Percentiles rank a stretch among this genome's conserved stretches.
These are phyloP conservation scores for Mycena pura DNA, from an alignment of 768 basidiomycete genomes.

Conservation along the genomic window DNA sequence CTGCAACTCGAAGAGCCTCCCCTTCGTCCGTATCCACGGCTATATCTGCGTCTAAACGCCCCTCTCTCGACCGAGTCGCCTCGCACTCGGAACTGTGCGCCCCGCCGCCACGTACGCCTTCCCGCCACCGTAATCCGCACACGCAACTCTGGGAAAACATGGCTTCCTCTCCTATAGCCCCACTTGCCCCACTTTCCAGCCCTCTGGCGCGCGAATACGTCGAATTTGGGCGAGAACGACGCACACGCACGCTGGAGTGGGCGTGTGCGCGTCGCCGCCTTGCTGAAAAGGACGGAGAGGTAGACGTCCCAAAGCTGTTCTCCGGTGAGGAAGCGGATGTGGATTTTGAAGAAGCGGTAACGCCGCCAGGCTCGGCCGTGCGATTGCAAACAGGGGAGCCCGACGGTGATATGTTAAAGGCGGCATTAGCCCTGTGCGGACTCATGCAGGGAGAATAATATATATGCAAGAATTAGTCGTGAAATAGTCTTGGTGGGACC, in stretches of 20 bases:
- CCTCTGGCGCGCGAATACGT: slow-evolving; percentile 55
- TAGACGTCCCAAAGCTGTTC: slow-evolving; percentile 23
- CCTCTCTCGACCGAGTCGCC: slow-evolving; percentile 64
- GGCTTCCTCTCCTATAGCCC: slow-evolving; percentile 66
- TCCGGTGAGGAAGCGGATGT: slow-evolving; percentile 63
- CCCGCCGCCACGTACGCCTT: slow-evolving; percentile 48
- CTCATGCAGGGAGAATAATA: slow-evolving; percentile 39
- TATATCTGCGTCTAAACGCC: slow-evolving; percentile 39
- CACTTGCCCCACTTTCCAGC: slow-evolving; percentile 57
- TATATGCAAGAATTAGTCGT: no score
- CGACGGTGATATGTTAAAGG: slow-evolving; percentile 74
- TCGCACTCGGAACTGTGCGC: slow-evolving; percentile 57
- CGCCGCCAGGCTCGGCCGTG: slow-evolving; percentile 64
- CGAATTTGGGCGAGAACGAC: slow-evolving; percentile 53
- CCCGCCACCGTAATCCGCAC: slow-evolving; percentile 41
- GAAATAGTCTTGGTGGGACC: no score
- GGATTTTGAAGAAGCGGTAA: slow-evolving; percentile 66
- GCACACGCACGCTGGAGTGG: slow-evolving; percentile 71
- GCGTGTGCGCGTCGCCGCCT: slow-evolving; percentile 69
- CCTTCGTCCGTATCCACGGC: slow-evolving; percentile 32
- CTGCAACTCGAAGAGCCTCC: slow-evolving; percentile 34
- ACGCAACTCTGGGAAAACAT: slow-evolving; percentile 59
- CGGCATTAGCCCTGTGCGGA: slow-evolving; percentile 71
- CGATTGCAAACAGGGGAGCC: slow-evolving; percentile 38
- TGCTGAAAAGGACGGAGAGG: slow-evolving; percentile 47